Evolutionary conservation across 2,329 filamentous ascomycete genomes (phyloP).

Genomic region (Penicillium palitans): DNA sequence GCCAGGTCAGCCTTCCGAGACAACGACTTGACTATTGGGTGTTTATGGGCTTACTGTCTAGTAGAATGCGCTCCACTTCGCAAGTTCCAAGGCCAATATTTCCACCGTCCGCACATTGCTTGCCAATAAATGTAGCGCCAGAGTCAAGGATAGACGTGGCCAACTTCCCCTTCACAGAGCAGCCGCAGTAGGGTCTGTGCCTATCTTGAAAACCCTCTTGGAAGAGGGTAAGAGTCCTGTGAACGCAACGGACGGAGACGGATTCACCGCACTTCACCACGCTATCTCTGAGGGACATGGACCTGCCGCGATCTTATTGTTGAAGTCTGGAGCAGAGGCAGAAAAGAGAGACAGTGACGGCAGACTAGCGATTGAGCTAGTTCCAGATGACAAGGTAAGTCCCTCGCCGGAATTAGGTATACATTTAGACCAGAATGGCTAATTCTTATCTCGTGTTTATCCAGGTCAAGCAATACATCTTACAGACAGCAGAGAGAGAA

Average conservation of each 20-base stretch:
- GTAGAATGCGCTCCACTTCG: constrained; percentile 86
- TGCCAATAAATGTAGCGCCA: constrained; percentile 70
- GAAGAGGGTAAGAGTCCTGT: constrained; percentile 73
- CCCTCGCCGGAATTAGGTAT: neutral
- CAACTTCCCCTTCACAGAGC: constrained; percentile 90
- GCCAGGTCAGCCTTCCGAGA: constrained; percentile 37
- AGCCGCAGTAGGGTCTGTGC: constrained; percentile 83
- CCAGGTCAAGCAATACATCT: constrained; percentile 73
- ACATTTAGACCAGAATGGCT: neutral
- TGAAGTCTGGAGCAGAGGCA: constrained; percentile 81
- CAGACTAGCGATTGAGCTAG: constrained; percentile 72
- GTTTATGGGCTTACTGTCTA: constrained; percentile 8
- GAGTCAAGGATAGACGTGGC: constrained; percentile 81
- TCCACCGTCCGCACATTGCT: constrained; percentile 79
- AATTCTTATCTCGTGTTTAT: neutral
- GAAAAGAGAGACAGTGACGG: constrained; percentile 75
- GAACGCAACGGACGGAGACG: constrained; percentile 77
- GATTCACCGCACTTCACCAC: constrained; percentile 88
- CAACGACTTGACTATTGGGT: neutral
- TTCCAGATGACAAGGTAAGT: constrained; percentile 78
- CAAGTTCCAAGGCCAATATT: constrained; percentile 84
- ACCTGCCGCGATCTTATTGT: constrained; percentile 76
- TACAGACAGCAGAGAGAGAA: constrained; percentile 77
- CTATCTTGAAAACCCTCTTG: constrained; percentile 78
- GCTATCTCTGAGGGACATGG: constrained; percentile 61